Evolutionary conservation across 2,329 filamentous ascomycete species (phyloP).

Genomic region (Basipetospora chlamydospora): DNA sequence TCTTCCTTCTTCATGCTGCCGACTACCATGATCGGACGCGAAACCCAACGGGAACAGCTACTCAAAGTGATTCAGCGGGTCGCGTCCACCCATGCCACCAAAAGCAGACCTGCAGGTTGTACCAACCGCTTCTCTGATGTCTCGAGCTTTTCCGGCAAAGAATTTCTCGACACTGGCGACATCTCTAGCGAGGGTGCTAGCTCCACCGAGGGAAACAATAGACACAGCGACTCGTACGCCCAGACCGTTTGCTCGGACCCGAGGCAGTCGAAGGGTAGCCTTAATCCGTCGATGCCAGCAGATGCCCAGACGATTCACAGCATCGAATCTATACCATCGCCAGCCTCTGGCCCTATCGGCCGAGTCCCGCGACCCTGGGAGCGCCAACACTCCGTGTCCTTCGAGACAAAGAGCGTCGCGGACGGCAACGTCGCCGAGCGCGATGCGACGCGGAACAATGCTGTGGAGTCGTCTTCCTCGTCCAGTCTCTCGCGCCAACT

Average conservation of each 20-base stretch:
- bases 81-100: slow-evolving; percentile 45
- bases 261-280: slow-evolving; percentile 21
- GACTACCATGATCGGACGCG: slow-evolving; percentile 63
- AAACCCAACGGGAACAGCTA: slow-evolving; percentile 55
- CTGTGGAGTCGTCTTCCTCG: slow-evolving; percentile 27
- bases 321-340: slow-evolving; percentile 32
- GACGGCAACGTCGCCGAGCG: slow-evolving; percentile 22
- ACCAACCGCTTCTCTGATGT: slow-evolving; percentile 35
- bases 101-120: slow-evolving; percentile 21
- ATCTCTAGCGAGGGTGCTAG: slow-evolving; percentile 46
- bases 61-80: slow-evolving; percentile 64
- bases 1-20: slow-evolving; percentile 88
- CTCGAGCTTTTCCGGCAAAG: slow-evolving; percentile 38
- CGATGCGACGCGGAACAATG: slow-evolving; percentile 15
- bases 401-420: slow-evolving; percentile 30
- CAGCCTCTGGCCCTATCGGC: slow-evolving; percentile 22
- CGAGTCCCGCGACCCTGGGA: slow-evolving; percentile 33
- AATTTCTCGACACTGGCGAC: slow-evolving; percentile 32
- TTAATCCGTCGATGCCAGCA: slow-evolving; percentile 25
- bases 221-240: slow-evolving; percentile 33
- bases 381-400: slow-evolving; percentile 33
- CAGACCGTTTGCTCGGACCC: slow-evolving; percentile 27
- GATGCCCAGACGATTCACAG: slow-evolving; percentile 24
- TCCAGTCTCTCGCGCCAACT: slow-evolving; percentile 39
- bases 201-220: slow-evolving; percentile 37